Conservation (phyloP, 768 basidiomycete genomes). For the Hirschioporus abietinus region DNA sequence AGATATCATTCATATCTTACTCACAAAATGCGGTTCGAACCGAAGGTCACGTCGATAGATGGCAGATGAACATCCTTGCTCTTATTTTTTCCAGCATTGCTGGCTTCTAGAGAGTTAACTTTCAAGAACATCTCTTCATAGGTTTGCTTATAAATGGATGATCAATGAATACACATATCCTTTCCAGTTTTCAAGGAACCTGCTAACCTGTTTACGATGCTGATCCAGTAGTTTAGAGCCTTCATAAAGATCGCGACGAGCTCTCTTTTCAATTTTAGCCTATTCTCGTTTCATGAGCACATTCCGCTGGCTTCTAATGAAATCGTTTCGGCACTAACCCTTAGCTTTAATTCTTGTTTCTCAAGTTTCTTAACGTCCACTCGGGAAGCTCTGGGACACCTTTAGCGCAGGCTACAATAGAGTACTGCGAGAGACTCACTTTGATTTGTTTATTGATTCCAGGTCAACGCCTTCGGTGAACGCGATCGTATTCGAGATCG, state of each 20-base stretch:
- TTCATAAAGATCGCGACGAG: conserved; percentile 86
- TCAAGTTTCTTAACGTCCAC: conserved; percentile 95
- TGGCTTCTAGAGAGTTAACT: conserved; percentile 91
- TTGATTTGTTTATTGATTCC: conserved; percentile 91
- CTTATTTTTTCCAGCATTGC: conserved; percentile 79
- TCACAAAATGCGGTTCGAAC: conserved; percentile 88
- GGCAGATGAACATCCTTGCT: conserved; percentile 95
- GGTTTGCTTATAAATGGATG: conserved; percentile 57
- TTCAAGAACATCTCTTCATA: conserved; percentile 99
- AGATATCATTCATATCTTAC: conserved; percentile 18
- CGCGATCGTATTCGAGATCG: conserved; percentile 75
- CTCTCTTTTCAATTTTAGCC: conserved; percentile 98
- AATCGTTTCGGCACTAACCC: conserved; percentile 35
- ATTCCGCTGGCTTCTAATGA: neutral
- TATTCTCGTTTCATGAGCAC: conserved; percentile 20
- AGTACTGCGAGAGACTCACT: conserved; percentile 42
- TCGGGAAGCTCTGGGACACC: conserved; percentile 60
- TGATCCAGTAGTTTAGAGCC: conserved; percentile 94
- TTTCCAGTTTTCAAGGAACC: neutral
- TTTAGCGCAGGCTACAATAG: neutral
- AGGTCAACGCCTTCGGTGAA: conserved; percentile 81
- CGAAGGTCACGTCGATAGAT: conserved; percentile 95
- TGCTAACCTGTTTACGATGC: conserved; percentile 74
- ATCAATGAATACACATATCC: conserved; percentile 1
- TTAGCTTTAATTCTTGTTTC: conserved; percentile 95